Base-by-base conservation (phyloP, 805 yeast genomes). In the Zygosaccharomyces lentus region DNA sequence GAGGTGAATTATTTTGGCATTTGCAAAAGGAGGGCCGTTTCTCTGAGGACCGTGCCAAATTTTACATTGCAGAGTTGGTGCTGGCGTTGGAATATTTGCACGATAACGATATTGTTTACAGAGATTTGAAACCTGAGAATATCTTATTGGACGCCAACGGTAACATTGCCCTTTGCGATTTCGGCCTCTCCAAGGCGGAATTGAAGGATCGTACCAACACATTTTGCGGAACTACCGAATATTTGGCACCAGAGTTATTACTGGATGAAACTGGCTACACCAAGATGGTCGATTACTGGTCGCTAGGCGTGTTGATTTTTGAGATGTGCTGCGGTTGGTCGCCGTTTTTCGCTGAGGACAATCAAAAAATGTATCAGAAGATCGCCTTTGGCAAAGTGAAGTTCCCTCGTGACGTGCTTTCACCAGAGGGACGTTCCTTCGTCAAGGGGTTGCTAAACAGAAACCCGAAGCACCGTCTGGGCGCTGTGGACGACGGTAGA, bases 321-420 rank as follows among this genome's bases (percentile, higher is more conserved):
- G 99, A 93, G 71, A 93, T 93, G 99, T 90, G 98, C 68, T 93
- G 98, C 71, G 99, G 99, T 42, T 93, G 98, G 99, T 86, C 96
- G 4, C 99, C 99, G 45, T 93, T 93, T 67, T 93, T 88, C 61
- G 99, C 98, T 23, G 97, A 91, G 52, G 91, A 88, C 66, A 89
- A 96, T 41, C 98, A 93, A 71, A 96, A 93, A 68, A 93, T 93
- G 99, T 93, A 93, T 71, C 93, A 91, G 71, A 93, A 93, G 69
- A 93, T 93, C 71, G 99, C 98, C 4, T 93, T 89, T 69, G 99
- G 99, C 52, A 93, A 91, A 67, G 98, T 93, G 37, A 78, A 96
- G 61, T 93, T 93, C 68, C 99, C 99, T 41, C 88, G 91, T 65
- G 99, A 93, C 64, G 95, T 93, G 19, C 72, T 93, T 48, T 84